These are phyloP conservation scores for Claviceps capensis DNA, from an alignment of 2,329 filamentous ascomycete genomes.

Conservation along the genomic window DNA sequence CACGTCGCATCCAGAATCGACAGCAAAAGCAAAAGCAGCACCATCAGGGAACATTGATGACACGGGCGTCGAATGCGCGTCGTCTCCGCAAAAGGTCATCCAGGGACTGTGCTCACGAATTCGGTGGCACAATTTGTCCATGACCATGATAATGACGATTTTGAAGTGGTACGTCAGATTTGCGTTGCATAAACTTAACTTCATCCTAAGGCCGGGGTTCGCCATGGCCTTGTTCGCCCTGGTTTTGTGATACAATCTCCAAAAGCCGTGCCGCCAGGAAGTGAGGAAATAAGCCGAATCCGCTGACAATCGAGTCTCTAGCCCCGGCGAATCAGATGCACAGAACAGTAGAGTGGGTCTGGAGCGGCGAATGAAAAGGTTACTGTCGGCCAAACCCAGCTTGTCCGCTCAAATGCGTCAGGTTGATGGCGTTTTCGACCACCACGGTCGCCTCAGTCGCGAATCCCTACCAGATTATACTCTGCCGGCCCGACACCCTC, in stretches of 20 bases:
- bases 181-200: neutral
- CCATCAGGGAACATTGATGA: neutral
- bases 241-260: neutral
- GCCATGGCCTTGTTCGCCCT: neutral
- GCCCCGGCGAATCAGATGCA: conserved; percentile 22
- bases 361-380: conserved; percentile 18
- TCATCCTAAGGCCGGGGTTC: neutral
- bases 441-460: conserved; percentile 1
- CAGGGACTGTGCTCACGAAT: conserved; percentile 19
- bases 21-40: neutral
- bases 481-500: neutral
- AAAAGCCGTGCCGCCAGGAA: conserved; percentile 1
- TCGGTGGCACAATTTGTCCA: conserved; percentile 24
- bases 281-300: neutral
- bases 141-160: conserved; percentile 26
- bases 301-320: conserved; percentile 5
- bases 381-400: conserved; percentile 21
- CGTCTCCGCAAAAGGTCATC: conserved; percentile 14
- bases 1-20: neutral
- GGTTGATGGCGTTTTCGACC: conserved; percentile 10
- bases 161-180: conserved; percentile 21
- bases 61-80: neutral
- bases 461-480: conserved; percentile 9
- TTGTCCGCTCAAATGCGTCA: conserved; percentile 19
- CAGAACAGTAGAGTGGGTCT: conserved; percentile 22